phyloP scores from a whole-genome alignment of 1,139 yeast genomes.

The Yamadazyma aaseri region DNA sequence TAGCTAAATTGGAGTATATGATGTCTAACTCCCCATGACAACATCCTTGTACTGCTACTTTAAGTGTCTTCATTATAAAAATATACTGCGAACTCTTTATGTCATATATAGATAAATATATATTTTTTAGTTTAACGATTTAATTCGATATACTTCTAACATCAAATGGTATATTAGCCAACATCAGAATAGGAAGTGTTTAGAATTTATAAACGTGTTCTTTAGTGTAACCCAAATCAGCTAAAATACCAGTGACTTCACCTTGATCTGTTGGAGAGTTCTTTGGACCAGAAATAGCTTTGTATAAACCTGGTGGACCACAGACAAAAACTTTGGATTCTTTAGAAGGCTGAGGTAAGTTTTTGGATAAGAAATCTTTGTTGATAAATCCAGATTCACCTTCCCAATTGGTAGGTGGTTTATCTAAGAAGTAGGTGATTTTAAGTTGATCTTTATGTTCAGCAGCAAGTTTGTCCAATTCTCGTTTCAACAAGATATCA shows the following conservation, averaged over 20 bases:
- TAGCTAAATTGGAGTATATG: slow-evolving; percentile 46
- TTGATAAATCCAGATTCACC: slow-evolving; percentile 85
- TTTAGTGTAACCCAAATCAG: slow-evolving; percentile 84
- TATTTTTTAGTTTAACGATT: too few relatives aligned
- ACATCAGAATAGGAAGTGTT: too few relatives aligned
- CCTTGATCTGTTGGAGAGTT: slow-evolving; percentile 91
- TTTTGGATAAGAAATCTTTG: slow-evolving; percentile 65
- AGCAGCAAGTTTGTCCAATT: slow-evolving; percentile 67
- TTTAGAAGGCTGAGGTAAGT: slow-evolving; percentile 62
- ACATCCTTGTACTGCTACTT: slow-evolving; percentile 84
- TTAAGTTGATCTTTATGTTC: slow-evolving; percentile 65
- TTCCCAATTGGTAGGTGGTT: slow-evolving; percentile 64
- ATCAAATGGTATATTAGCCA: too few relatives aligned
- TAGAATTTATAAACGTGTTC: slow-evolving; percentile 90
- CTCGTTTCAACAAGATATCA: slow-evolving; percentile 78
- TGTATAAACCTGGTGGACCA: slow-evolving; percentile 73
- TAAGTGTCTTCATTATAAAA: slow-evolving; percentile 7
- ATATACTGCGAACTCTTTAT: slow-evolving; percentile 1
- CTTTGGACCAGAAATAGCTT: slow-evolving; percentile 71
- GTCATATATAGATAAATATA: too few relatives aligned
- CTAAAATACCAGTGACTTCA: slow-evolving; percentile 82
- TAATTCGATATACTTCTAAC: too few relatives aligned
- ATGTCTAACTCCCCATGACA: slow-evolving; percentile 79
- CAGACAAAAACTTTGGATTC: slow-evolving; percentile 79
- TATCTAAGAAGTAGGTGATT: slow-evolving; percentile 70